These are phyloP conservation scores for Ustilago bromivora DNA, from an alignment of 1,284 basidiomycete genomes.

Conservation along the genomic window DNA sequence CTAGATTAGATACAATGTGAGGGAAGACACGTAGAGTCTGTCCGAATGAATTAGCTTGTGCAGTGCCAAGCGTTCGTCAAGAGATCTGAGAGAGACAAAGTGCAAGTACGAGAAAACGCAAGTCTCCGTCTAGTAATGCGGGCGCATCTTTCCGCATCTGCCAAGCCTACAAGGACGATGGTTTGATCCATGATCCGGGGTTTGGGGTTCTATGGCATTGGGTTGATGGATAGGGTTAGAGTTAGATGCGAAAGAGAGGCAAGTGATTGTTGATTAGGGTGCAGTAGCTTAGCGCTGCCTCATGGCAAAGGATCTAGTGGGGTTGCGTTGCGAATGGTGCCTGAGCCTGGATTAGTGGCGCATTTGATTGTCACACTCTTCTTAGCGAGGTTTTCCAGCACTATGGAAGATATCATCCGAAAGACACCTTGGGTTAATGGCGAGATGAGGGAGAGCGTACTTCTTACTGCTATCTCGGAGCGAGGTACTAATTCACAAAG, in stretches of 20 bases:
- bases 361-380: not conserved
- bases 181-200: not conserved
- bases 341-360: not conserved
- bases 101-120: not conserved
- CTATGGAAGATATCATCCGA: too few relatives aligned
- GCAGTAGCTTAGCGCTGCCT: not conserved
- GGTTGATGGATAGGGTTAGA: not conserved
- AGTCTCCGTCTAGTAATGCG: not conserved
- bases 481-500: too few relatives aligned
- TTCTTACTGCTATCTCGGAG: too few relatives aligned
- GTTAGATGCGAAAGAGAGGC: not conserved
- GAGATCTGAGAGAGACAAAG: not conserved
- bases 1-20: not conserved
- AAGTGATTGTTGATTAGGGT: not conserved
- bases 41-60: not conserved
- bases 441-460: too few relatives aligned
- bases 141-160: not conserved
- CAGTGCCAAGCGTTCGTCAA: slow-evolving; percentile 1
- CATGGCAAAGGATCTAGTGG: not conserved
- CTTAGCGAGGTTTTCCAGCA: not conserved
- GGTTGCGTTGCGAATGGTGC: not conserved
- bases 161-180: not conserved
- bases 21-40: not conserved
- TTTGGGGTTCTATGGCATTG: not conserved
- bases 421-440: too few relatives aligned